Percentiles rank a stretch among this genome's conserved stretches.
Conservation (phyloP, 148 eudicot species). For the Rhododendron vialii region DNA sequence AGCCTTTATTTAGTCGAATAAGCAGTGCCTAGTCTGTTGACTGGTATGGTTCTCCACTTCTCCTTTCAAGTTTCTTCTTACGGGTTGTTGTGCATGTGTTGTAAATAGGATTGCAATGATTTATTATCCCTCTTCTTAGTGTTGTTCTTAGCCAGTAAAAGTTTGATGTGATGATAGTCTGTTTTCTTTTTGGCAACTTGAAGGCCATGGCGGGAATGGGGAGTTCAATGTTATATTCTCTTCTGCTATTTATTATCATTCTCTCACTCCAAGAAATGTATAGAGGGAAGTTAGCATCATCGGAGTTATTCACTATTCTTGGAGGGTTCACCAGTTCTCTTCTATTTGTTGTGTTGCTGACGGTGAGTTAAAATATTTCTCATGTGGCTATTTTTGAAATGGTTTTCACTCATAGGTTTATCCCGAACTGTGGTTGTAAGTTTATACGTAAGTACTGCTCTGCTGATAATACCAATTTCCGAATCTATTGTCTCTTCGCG, state of each 20-base stretch:
- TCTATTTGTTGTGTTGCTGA: constrained; percentile 55
- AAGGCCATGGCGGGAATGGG: constrained; percentile 65
- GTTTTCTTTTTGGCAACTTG: background rate
- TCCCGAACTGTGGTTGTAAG: background rate
- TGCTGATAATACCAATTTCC: background rate
- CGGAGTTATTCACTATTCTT: constrained; percentile 79
- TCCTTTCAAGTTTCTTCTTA: background rate
- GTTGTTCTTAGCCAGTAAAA: background rate
- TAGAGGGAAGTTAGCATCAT: constrained; percentile 75
- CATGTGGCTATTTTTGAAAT: background rate
- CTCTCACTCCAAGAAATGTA: constrained; percentile 80
- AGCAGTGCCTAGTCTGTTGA: background rate
- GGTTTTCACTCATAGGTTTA: background rate
- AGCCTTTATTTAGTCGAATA: background rate
- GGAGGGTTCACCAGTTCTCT: constrained; percentile 85
- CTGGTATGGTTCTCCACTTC: background rate
- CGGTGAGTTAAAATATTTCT: constrained; percentile 39
- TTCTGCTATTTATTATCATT: constrained; percentile 54
- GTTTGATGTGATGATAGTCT: background rate
- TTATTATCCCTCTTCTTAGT: background rate
- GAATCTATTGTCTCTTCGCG: background rate
- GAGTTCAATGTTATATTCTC: constrained; percentile 76
- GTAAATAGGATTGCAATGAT: background rate
- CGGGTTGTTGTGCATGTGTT: background rate
- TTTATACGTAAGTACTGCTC: background rate